Percentiles rank a stretch among this genome's conserved stretches.
phyloP scores from a whole-genome alignment of 2,329 filamentous ascomycete genomes.

The Coniochaeta sp. region DNA sequence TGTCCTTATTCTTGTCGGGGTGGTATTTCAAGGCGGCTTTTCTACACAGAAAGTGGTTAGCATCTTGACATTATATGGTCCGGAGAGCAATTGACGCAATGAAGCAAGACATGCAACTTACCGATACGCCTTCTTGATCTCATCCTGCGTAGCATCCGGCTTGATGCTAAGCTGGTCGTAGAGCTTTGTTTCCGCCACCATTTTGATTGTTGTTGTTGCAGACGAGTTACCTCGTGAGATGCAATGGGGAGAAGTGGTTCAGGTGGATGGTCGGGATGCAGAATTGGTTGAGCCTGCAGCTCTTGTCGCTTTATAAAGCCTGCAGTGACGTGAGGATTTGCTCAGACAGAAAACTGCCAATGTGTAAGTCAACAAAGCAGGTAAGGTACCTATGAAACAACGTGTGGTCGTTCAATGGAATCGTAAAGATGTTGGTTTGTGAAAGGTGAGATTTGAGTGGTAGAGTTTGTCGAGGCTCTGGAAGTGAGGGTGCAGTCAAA shows the following conservation, averaged over 20 bases:
- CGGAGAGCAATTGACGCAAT: not conserved
- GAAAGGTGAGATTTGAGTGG: not conserved
- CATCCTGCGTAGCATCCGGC: conserved; percentile 76
- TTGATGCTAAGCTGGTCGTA: conserved; percentile 82
- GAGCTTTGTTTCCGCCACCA: conserved; percentile 93
- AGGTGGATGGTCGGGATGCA: not conserved
- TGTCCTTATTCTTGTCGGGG: conserved; percentile 97
- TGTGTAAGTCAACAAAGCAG: not conserved
- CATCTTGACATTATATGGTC: not conserved
- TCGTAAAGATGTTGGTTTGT: not conserved
- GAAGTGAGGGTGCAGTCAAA: not conserved
- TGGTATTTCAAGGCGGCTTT: conserved; percentile 90
- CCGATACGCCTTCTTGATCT: conserved; percentile 96
- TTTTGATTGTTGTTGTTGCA: conserved; percentile 33
- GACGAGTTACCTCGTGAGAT: conserved; percentile 6
- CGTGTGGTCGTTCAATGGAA: not conserved
- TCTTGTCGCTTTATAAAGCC: not conserved
- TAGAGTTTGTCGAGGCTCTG: not conserved
- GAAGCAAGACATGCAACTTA: conserved; percentile 34
- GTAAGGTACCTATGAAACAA: not conserved
- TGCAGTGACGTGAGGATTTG: too few relatives aligned
- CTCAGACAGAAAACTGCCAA: not conserved
- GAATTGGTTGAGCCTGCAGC: not conserved
- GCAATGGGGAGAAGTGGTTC: not conserved
- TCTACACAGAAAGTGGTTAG: conserved; percentile 31